Evolutionary conservation across 2,329 filamentous ascomycete species (phyloP).

Genomic region (Xylaria sp.): DNA sequence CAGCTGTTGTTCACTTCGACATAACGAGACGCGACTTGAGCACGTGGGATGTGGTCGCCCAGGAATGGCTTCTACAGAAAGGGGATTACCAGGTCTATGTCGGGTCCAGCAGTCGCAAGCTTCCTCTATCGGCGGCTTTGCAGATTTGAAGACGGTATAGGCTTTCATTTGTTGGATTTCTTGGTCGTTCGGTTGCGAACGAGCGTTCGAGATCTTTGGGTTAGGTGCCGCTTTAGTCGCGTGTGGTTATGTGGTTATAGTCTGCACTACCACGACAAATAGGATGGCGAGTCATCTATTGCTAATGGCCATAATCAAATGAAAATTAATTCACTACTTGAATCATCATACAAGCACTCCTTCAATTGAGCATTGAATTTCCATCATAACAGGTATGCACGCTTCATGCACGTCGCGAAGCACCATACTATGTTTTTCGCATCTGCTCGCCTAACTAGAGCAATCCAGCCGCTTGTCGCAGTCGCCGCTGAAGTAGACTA

Average conservation of each 20-base stretch:
- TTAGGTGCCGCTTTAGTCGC: not conserved
- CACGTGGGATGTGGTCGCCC: slow-evolving; percentile 68
- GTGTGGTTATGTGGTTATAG: not conserved
- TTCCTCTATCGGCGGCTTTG: slow-evolving; percentile 53
- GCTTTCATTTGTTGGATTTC: not conserved
- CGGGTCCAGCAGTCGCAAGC: slow-evolving; percentile 61
- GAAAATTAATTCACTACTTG: not conserved
- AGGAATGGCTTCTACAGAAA: slow-evolving; percentile 68
- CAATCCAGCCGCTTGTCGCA: not conserved
- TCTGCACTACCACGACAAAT: not conserved
- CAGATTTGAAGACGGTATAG: slow-evolving; percentile 34
- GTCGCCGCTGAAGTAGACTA: not conserved
- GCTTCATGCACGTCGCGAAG: not conserved
- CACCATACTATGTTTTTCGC: too few species aligned
- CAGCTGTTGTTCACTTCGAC: slow-evolving; percentile 60
- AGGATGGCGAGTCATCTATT: not conserved
- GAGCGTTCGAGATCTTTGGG: not conserved
- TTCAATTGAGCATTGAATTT: not conserved
- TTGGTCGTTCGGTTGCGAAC: not conserved
- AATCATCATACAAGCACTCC: not conserved
- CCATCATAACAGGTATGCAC: not conserved
- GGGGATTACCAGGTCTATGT: slow-evolving; percentile 57
- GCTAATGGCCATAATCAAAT: too few species aligned
- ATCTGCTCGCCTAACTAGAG: not conserved
- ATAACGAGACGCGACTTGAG: slow-evolving; percentile 71